Evolutionary conservation across 202 grass and related monocot species (phyloP).

Genomic region (Zoysia matrella): DNA sequence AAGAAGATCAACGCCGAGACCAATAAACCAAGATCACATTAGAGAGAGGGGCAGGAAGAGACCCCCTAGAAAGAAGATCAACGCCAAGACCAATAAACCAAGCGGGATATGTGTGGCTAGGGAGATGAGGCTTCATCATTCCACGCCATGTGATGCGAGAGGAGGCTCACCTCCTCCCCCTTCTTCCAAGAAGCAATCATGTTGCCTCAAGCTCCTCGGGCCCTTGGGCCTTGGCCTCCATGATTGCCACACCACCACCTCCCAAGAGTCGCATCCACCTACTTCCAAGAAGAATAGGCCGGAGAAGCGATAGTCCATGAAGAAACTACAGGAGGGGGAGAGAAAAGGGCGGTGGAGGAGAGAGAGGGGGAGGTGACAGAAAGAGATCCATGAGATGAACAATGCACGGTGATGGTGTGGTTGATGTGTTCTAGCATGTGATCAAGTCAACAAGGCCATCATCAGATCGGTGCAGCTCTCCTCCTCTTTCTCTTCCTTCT

Average conservation of each 20-base stretch:
- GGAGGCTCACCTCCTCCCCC: slow-evolving; percentile 25
- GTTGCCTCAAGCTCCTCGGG: slow-evolving; percentile 37
- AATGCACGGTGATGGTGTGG: slow-evolving; percentile 42
- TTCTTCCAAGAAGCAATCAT: slow-evolving; percentile 41
- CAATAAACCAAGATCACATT: slow-evolving; percentile 52
- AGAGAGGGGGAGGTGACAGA: slow-evolving; percentile 28
- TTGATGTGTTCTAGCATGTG: slow-evolving; percentile 30
- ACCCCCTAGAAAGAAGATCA: slow-evolving; percentile 55
- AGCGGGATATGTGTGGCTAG: slow-evolving; percentile 49
- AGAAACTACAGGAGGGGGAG: slow-evolving; percentile 18
- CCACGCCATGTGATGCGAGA: slow-evolving; percentile 59
- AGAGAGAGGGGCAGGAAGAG: background rate
- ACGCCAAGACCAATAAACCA: slow-evolving; percentile 43
- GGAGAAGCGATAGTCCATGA: slow-evolving; percentile 43
- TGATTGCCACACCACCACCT: slow-evolving; percentile 47
- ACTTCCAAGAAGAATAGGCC: slow-evolving; percentile 54
- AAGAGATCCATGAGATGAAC: slow-evolving; percentile 16
- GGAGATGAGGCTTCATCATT: slow-evolving; percentile 56
- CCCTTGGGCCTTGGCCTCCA: slow-evolving; percentile 45
- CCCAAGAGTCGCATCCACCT: slow-evolving; percentile 39
- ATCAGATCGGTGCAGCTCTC: slow-evolving; percentile 48
- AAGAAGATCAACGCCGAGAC: slow-evolving; percentile 43
- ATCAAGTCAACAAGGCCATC: slow-evolving; percentile 48
- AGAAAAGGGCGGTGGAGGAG: background rate
- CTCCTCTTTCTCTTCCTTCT: slow-evolving; percentile 18